Conservation (phyloP, 331 rosid species). For the Cucumis variabilis region DNA sequence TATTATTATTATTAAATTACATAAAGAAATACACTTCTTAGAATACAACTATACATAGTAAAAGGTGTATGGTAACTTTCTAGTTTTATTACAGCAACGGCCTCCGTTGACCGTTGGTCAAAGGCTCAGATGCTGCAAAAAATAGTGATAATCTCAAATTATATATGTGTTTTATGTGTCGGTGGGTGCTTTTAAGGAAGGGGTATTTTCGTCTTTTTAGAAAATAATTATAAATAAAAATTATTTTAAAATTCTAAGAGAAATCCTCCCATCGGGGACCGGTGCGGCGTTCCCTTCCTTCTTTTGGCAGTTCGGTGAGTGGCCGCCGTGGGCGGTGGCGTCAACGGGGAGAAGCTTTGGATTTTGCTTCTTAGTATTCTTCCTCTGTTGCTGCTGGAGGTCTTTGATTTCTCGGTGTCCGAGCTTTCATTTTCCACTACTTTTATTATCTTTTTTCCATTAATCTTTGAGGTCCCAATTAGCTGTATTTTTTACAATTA, state of each 20-base stretch:
- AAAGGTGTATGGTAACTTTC: neutral
- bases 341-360: constrained; percentile 72
- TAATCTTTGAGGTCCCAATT: constrained; percentile 68
- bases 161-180: neutral
- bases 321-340: constrained; percentile 64
- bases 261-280: constrained; percentile 72
- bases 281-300: constrained; percentile 69
- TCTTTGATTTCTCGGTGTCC: constrained; percentile 64
- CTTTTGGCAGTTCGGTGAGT: constrained; percentile 62
- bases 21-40: neutral
- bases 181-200: constrained; percentile 3
- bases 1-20: constrained; percentile 3
- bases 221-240: neutral
- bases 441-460: constrained; percentile 49
- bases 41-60: neutral
- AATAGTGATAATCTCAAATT: neutral
- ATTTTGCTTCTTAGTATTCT: constrained; percentile 36
- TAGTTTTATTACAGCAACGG: constrained; percentile 25
- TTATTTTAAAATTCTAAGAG: constrained; percentile 44
- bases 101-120: constrained; percentile 19
- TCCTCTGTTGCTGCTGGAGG: constrained; percentile 40
- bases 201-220: neutral
- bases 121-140: constrained; percentile 29
- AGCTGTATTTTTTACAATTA: constrained; percentile 40
- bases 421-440: constrained; percentile 43